Evolutionary conservation across 2,329 filamentous ascomycete species (phyloP).

Genomic region (Botrytis porri): DNA sequence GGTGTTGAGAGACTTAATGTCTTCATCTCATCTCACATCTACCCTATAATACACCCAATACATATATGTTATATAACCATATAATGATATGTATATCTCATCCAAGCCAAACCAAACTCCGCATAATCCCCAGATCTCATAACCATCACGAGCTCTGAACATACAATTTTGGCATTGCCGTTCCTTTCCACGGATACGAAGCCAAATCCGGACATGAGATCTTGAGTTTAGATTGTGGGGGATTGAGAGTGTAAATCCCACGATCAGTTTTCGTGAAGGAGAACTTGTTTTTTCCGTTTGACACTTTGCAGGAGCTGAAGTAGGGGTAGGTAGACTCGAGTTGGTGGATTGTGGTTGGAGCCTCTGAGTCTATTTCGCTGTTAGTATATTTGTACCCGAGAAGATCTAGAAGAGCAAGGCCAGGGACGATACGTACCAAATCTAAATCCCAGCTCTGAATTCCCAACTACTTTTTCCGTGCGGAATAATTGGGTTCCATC

Average conservation of each 20-base stretch:
- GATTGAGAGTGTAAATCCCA: background rate
- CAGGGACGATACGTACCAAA: too few relatives aligned
- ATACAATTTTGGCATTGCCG: conserved; percentile 5
- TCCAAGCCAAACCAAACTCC: background rate
- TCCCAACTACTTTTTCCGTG: conserved; percentile 1
- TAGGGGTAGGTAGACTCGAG: background rate
- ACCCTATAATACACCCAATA: background rate
- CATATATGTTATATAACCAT: background rate
- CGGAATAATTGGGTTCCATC: background rate
- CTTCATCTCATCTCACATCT: background rate
- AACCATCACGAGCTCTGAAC: background rate
- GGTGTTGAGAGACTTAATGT: background rate
- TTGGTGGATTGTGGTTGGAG: background rate
- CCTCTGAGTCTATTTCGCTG: background rate
- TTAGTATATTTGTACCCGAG: too few relatives aligned
- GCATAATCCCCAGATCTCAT: background rate
- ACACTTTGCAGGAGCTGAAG: conserved; percentile 1
- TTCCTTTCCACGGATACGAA: conserved; percentile 12
- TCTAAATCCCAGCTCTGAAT: background rate
- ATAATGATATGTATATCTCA: too few relatives aligned
- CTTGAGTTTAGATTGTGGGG: background rate
- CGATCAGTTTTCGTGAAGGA: conserved; percentile 6
- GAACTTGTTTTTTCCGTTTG: conserved; percentile 2
- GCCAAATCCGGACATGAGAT: conserved; percentile 3
- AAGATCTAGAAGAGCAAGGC: too few relatives aligned